Percentiles rank a stretch among this genome's conserved stretches.
These are phyloP conservation scores for Solanum virginianum DNA, from an alignment of 257 asterid species.

Conservation along the genomic window DNA sequence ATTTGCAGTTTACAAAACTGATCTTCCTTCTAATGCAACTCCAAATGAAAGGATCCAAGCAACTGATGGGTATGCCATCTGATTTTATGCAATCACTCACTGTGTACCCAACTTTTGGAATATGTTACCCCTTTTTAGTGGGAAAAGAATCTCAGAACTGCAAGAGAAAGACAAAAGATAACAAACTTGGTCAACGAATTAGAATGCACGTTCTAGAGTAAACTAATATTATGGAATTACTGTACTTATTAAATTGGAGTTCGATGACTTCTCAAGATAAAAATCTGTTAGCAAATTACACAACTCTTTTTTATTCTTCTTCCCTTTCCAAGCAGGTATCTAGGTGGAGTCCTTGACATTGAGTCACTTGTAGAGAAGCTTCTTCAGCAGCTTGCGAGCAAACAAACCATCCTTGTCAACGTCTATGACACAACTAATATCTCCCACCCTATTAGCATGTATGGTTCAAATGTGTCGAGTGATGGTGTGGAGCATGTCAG, in stretches of 20 bases:
- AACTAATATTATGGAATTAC: neutral
- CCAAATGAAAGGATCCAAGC: conserved; percentile 69
- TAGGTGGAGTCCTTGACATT: conserved; percentile 94
- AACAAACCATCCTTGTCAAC: conserved; percentile 81
- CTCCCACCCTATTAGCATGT: conserved; percentile 83
- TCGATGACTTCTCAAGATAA: neutral
- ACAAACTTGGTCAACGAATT: neutral
- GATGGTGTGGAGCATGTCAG: conserved; percentile 56
- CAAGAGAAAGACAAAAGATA: neutral
- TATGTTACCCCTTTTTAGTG: neutral
- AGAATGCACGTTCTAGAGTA: neutral
- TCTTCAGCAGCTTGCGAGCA: conserved; percentile 97
- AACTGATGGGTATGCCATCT: conserved; percentile 59
- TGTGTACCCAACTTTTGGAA: neutral
- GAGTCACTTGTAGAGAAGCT: conserved; percentile 97
- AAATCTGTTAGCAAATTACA: neutral
- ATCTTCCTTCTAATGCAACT: conserved; percentile 56
- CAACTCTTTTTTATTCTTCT: neutral
- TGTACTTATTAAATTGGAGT: neutral
- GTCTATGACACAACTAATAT: conserved; percentile 71
- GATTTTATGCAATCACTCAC: neutral
- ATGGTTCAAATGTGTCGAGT: conserved; percentile 44
- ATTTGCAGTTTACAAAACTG: conserved; percentile 79
- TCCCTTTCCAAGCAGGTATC: conserved; percentile 47
- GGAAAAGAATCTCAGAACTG: neutral